Conservation (phyloP, 1,284 basidiomycete species). For the Filobasidium uniguttulatum region DNA sequence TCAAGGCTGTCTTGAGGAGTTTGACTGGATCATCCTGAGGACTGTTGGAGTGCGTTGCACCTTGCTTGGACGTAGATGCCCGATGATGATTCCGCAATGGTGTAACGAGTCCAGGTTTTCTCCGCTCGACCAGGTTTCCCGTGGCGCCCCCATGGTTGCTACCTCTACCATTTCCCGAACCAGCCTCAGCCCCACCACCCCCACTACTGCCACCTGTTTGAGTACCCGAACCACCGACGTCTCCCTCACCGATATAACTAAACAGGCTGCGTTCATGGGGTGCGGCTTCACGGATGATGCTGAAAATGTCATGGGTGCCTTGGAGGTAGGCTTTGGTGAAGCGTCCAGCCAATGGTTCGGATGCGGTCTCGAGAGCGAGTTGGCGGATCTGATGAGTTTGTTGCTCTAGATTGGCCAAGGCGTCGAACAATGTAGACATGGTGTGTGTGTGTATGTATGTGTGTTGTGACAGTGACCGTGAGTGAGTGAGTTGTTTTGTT, state of each 20-base stretch:
- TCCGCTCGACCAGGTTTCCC: slow-evolving; percentile 24
- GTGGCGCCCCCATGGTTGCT: too few species aligned
- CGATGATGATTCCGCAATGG: slow-evolving; percentile 28
- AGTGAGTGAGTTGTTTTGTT: background rate
- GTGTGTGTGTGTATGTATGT: background rate
- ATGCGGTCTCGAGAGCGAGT: slow-evolving; percentile 15
- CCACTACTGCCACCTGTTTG: slow-evolving; percentile 6
- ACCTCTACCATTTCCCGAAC: too few species aligned
- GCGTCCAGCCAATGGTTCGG: slow-evolving; percentile 5
- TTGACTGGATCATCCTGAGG: slow-evolving; percentile 23
- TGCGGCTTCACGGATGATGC: slow-evolving; percentile 30
- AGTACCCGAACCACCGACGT: slow-evolving; percentile 1
- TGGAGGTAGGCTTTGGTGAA: slow-evolving; percentile 28
- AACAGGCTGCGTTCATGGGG: slow-evolving; percentile 28
- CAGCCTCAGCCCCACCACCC: slow-evolving; percentile 15
- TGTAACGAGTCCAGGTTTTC: slow-evolving; percentile 25
- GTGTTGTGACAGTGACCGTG: background rate
- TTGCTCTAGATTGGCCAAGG: slow-evolving; percentile 22
- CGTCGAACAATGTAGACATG: slow-evolving; percentile 29
- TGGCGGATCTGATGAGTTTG: slow-evolving; percentile 26
- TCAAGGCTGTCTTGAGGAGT: slow-evolving; percentile 26
- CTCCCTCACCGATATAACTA: slow-evolving; percentile 27
- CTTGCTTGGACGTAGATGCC: background rate
- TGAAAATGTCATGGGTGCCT: slow-evolving; percentile 17
- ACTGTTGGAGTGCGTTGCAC: background rate